These are phyloP conservation scores for Sesbania bispinosa DNA, from an alignment of 306 rosid species.

Conservation along the genomic window DNA sequence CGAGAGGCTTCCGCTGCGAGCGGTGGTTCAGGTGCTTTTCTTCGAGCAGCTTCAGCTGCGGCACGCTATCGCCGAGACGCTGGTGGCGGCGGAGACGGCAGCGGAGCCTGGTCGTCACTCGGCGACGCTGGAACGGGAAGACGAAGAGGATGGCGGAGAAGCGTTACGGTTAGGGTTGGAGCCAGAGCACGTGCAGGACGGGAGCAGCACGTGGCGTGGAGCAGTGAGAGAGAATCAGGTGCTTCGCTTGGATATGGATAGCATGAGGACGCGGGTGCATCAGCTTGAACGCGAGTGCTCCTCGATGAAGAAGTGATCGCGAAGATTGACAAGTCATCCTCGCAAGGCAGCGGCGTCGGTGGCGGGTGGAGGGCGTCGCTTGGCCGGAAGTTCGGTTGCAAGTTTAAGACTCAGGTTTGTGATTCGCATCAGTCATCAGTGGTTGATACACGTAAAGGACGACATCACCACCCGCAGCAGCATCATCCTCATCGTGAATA, in stretches of 20 bases:
- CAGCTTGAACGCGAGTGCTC: conserved; percentile 94
- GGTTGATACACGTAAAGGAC: conserved; percentile 61
- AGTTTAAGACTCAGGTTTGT: conserved; percentile 93
- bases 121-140: conserved; percentile 29
- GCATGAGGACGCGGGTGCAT: conserved; percentile 99
- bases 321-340: conserved; percentile 57
- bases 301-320: conserved; percentile 77
- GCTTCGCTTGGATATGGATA: conserved; percentile 93
- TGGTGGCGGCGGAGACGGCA: conserved; percentile 54
- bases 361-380: conserved; percentile 53
- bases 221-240: conserved; percentile 96
- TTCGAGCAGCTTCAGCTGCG: conserved; percentile 98
- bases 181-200: conserved; percentile 30
- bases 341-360: conserved; percentile 33
- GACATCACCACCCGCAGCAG: conserved; percentile 42
- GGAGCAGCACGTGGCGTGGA: conserved; percentile 57
- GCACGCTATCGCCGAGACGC: conserved; percentile 80
- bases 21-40: conserved; percentile 87
- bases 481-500: conserved; percentile 48
- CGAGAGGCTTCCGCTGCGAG: conserved; percentile 90
- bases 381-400: conserved; percentile 72
- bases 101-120: conserved; percentile 48
- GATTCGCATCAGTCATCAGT: conserved; percentile 83
- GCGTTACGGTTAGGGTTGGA: not conserved
- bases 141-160: conserved; percentile 18